Evolutionary conservation across 2,329 filamentous ascomycete genomes (phyloP).

Genomic region (Bipolaris sorokiniana): DNA sequence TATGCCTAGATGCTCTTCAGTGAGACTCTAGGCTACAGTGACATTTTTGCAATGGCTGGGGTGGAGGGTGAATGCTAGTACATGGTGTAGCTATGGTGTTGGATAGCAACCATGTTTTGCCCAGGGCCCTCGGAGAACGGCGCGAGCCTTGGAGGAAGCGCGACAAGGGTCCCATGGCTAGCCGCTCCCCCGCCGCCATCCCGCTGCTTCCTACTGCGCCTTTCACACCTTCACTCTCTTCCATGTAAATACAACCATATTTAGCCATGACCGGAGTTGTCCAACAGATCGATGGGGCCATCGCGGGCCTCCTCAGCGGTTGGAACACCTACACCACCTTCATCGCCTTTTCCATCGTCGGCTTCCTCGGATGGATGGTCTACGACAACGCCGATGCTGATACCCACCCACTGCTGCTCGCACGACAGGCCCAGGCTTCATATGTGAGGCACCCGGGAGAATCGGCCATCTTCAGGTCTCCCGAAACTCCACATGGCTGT

Average conservation of each 20-base stretch:
- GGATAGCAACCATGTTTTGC: constrained; percentile 21
- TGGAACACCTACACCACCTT: constrained; percentile 84
- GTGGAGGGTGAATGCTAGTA: constrained; percentile 4
- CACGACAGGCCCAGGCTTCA: constrained; percentile 79
- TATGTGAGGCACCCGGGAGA: constrained; percentile 83
- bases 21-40: constrained; percentile 2
- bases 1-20: not conserved
- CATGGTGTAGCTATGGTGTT: not conserved
- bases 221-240: not conserved
- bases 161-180: constrained; percentile 12
- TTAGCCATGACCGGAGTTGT: constrained; percentile 55
- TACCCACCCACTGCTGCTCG: constrained; percentile 87
- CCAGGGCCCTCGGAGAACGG: constrained; percentile 9
- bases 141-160: not conserved
- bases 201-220: constrained; percentile 6
- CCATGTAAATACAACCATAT: constrained; percentile 14
- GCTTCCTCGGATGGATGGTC: constrained; percentile 73
- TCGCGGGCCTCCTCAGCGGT: constrained; percentile 73
- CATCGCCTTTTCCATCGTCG: constrained; percentile 69
- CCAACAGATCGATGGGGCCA: constrained; percentile 72
- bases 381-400: constrained; percentile 80
- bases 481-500: constrained; percentile 81
- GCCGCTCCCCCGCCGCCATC: constrained; percentile 15
- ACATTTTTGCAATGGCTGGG: constrained; percentile 5
- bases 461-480: constrained; percentile 83